Conservation (phyloP, 2,329 filamentous ascomycete genomes). For the Exutisphaerella laricina region DNA sequence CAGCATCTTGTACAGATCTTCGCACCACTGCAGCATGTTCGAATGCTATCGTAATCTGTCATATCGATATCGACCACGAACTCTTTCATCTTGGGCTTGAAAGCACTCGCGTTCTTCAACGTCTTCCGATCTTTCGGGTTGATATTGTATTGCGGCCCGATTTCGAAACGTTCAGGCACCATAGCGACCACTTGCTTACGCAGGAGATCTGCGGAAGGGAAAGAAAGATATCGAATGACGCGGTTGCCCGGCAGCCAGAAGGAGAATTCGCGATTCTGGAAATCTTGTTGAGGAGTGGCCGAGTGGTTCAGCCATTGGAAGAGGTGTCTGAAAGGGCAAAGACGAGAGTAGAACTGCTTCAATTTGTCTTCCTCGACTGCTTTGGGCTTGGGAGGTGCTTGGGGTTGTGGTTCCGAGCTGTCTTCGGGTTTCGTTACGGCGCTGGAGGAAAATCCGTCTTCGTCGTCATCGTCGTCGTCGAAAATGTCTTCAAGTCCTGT, state of each 20-base stretch:
- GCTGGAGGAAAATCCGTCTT: slow-evolving; percentile 52
- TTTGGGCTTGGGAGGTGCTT: slow-evolving; percentile 25
- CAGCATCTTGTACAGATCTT: slow-evolving; percentile 94
- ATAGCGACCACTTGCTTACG: slow-evolving; percentile 86
- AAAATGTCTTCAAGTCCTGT: slow-evolving; percentile 53
- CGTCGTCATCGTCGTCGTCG: slow-evolving; percentile 52
- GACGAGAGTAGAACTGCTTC: slow-evolving; percentile 87
- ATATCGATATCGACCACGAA: slow-evolving; percentile 99
- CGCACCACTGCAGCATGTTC: slow-evolving; percentile 89
- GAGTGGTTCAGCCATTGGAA: slow-evolving; percentile 99
- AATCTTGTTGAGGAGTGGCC: slow-evolving; percentile 77
- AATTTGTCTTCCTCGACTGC: slow-evolving; percentile 74
- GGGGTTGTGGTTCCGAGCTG: slow-evolving; percentile 33
- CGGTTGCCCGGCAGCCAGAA: slow-evolving; percentile 90
- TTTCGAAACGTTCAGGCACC: slow-evolving; percentile 93
- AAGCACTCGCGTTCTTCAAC: slow-evolving; percentile 70
- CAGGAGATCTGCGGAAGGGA: slow-evolving; percentile 63
- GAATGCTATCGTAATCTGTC: slow-evolving; percentile 96
- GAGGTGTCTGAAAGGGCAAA: slow-evolving; percentile 90
- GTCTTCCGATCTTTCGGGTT: slow-evolving; percentile 93
- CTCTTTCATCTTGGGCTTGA: slow-evolving; percentile 85
- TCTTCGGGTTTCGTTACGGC: slow-evolving; percentile 43
- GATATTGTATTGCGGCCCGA: slow-evolving; percentile 91
- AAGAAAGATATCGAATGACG: slow-evolving; percentile 87
- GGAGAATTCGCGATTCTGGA: slow-evolving; percentile 89